phyloP scores from a whole-genome alignment of 192 early-diverging fungal genomes.

The Gorgonomyces haynaldii region DNA sequence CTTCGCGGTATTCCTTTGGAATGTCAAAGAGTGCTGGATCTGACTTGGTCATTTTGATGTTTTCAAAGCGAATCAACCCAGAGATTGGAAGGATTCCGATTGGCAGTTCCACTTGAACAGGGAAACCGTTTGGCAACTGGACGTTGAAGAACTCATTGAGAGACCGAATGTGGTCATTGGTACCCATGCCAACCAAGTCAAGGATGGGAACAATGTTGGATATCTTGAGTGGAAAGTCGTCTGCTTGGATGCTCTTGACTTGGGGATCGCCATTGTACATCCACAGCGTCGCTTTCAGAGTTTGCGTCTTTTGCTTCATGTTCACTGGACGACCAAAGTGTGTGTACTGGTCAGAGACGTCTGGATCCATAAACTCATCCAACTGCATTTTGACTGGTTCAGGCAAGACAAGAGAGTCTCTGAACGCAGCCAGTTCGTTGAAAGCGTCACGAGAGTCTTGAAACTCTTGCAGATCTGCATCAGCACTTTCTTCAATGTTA shows the following conservation, averaged over 20 bases:
- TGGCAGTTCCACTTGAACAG: constrained; percentile 37
- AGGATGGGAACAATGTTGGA: constrained; percentile 25
- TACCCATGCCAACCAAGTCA: constrained; percentile 27
- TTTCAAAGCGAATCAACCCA: constrained; percentile 23
- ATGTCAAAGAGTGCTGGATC: too few relatives aligned
- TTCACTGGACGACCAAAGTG: constrained; percentile 21
- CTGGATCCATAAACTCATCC: constrained; percentile 22
- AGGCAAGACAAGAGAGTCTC: constrained; percentile 25
- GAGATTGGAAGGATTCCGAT: constrained; percentile 30
- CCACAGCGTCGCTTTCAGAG: constrained; percentile 33
- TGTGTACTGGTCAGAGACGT: background rate
- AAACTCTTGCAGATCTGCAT: constrained; percentile 7
- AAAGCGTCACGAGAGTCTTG: constrained; percentile 9
- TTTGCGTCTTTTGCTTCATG: constrained; percentile 4
- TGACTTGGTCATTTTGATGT: constrained; percentile 19
- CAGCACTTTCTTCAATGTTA: constrained; percentile 9
- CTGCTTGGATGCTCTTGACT: constrained; percentile 1
- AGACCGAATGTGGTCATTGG: constrained; percentile 26
- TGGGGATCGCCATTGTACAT: constrained; percentile 23
- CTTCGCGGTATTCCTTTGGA: too few relatives aligned
- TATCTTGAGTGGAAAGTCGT: constrained; percentile 24
- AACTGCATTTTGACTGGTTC: background rate
- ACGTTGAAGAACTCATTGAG: constrained; percentile 27
- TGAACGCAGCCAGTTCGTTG: constrained; percentile 15
- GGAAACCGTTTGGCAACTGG: constrained; percentile 33